phyloP scores from a whole-genome alignment of 768 basidiomycete genomes.

The Panaeolus cyanescens region DNA sequence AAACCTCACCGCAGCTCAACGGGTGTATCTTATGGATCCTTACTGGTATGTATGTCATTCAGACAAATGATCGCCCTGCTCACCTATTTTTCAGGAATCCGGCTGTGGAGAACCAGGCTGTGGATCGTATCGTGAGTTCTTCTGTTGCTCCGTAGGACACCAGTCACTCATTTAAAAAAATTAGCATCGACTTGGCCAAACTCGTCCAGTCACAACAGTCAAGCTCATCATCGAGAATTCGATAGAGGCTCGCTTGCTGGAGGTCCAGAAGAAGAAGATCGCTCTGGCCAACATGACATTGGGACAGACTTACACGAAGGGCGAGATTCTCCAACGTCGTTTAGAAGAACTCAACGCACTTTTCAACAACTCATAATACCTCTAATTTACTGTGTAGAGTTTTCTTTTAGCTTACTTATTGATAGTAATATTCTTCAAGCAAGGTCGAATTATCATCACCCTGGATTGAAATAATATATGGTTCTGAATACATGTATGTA shows the following conservation, averaged over 20 bases:
- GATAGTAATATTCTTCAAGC: background rate
- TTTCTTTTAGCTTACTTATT: background rate
- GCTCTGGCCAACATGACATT: conserved; percentile 94
- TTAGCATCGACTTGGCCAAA: conserved; percentile 96
- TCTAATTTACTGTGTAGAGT: conserved; percentile 10
- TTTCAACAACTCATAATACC: conserved; percentile 48
- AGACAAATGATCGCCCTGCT: background rate
- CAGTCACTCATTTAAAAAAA: background rate
- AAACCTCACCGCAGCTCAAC: conserved; percentile 92
- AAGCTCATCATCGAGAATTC: conserved; percentile 94
- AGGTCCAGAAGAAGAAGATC: conserved; percentile 94
- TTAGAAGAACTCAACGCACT: conserved; percentile 85
- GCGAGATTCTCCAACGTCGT: conserved; percentile 83
- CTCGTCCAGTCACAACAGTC: conserved; percentile 85
- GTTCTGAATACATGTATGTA: background rate
- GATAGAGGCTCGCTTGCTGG: conserved; percentile 89
- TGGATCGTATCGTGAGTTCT: conserved; percentile 88
- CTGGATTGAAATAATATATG: background rate
- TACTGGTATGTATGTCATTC: conserved; percentile 66
- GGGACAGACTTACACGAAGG: conserved; percentile 83
- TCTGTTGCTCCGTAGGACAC: background rate
- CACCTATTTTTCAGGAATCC: conserved; percentile 69
- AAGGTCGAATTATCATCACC: background rate
- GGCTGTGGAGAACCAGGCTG: conserved; percentile 96
- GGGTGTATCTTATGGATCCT: conserved; percentile 95